Evolutionary conservation across 495 filamentous ascomycete species (phyloP).

Genomic region (Hypoxylon fuscum): DNA sequence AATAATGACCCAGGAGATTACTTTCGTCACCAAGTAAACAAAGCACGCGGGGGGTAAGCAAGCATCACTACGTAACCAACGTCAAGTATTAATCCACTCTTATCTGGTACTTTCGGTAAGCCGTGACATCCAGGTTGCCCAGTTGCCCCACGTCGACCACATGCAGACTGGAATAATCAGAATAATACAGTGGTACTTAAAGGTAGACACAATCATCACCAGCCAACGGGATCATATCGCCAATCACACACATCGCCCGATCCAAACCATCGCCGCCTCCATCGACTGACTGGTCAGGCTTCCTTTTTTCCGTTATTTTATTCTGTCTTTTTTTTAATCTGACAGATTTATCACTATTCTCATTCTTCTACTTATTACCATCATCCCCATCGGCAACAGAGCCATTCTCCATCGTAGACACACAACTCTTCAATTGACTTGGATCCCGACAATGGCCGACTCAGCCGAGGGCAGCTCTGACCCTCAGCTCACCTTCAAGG

Average conservation of each 20-base stretch:
- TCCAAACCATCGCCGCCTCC: constrained; percentile 22
- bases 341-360: not conserved
- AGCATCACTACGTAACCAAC: not conserved
- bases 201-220: constrained; percentile 8
- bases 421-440: constrained; percentile 19
- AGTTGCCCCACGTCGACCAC: constrained; percentile 20
- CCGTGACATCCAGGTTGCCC: constrained; percentile 7
- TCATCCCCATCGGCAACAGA: not conserved
- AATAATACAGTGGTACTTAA: not conserved
- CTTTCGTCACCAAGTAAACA: too few relatives aligned
- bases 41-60: not conserved
- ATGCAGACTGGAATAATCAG: not conserved
- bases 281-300: constrained; percentile 18
- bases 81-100: not conserved
- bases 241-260: constrained; percentile 28
- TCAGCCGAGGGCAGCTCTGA: constrained; percentile 59
- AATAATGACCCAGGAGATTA: too few relatives aligned
- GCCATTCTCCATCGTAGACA: not conserved
- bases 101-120: constrained; percentile 22
- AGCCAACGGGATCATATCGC: constrained; percentile 14
- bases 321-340: not conserved
- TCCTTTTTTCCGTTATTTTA: constrained; percentile 5
- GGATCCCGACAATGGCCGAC: constrained; percentile 59
- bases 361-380: not conserved
- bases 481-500: constrained; percentile 83